Evolutionary conservation across 2,329 filamentous ascomycete species (phyloP).

Genomic region (Fusarium floridanum): DNA sequence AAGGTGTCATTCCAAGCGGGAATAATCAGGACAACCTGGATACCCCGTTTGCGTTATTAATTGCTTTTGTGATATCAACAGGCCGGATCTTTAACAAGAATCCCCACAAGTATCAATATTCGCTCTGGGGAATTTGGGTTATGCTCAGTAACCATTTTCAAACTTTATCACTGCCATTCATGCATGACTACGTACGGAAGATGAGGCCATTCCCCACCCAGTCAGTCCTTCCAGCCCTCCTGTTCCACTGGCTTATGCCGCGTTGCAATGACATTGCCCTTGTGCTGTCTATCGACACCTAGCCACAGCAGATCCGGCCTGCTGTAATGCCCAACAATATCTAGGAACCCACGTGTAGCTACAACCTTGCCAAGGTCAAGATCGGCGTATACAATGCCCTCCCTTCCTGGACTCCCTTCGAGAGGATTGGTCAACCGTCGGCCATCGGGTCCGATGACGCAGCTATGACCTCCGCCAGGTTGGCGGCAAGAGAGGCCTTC

Average conservation of each 20-base stretch:
- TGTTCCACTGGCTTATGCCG: constrained; percentile 7
- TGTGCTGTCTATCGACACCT: constrained; percentile 37
- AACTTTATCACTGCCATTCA: background rate
- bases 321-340: constrained; percentile 53
- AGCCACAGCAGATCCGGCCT: constrained; percentile 57
- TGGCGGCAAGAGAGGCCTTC: constrained; percentile 47
- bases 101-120: background rate
- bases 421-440: constrained; percentile 34
- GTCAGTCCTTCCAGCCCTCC: background rate
- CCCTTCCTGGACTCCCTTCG: constrained; percentile 40
- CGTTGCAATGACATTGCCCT: constrained; percentile 27
- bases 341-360: constrained; percentile 55
- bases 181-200: background rate
- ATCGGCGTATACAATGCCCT: constrained; percentile 65
- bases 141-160: background rate
- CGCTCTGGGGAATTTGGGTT: background rate
- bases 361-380: constrained; percentile 60
- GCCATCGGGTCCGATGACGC: constrained; percentile 42
- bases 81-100: background rate
- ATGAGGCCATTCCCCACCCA: background rate
- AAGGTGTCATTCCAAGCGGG: background rate
- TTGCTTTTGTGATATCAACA: background rate
- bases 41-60: background rate
- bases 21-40: background rate
- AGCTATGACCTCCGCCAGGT: constrained; percentile 41